A percentile compares a stretch with the other conserved stretches of the same genome.
phyloP scores from a whole-genome alignment of 176 grass and related monocot genomes.

The Pontederia crassipes region DNA sequence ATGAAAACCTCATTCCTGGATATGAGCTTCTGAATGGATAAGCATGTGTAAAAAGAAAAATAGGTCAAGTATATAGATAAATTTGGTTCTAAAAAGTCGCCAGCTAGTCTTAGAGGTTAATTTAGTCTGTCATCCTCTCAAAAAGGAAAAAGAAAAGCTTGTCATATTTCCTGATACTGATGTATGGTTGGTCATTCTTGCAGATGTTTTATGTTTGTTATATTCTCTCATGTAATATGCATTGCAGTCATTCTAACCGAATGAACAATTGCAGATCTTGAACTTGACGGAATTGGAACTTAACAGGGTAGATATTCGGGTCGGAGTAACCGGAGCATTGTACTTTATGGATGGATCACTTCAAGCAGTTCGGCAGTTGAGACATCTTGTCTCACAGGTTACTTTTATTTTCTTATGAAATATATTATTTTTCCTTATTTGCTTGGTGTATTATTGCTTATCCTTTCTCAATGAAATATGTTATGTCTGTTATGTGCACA shows the following conservation, averaged over 20 bases:
- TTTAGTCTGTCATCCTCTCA: no score
- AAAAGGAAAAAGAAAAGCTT: no score
- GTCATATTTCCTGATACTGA: conserved; percentile 5
- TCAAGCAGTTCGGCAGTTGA: conserved; percentile 67
- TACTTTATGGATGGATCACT: conserved; percentile 98
- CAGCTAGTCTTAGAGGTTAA: no score
- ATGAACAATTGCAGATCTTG: conserved; percentile 54
- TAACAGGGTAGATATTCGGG: conserved; percentile 86
- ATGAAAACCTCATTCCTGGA: no score
- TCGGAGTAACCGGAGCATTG: conserved; percentile 78
- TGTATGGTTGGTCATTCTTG: conserved; percentile 5
- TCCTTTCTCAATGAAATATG: no score
- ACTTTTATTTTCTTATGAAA: conserved; percentile 4
- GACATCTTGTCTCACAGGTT: conserved; percentile 96
- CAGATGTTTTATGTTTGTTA: no score
- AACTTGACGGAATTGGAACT: conserved; percentile 99
- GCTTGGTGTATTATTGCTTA: background rate
- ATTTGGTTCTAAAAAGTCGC: no score
- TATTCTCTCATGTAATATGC: background rate
- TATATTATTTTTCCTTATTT: conserved; percentile 14
- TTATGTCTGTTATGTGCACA: no score
- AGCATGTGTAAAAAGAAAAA: no score
- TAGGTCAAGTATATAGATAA: no score
- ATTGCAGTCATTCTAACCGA: conserved; percentile 11
- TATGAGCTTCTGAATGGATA: no score